Conservation (phyloP, 768 basidiomycete genomes). For the Terana coerulea region DNA sequence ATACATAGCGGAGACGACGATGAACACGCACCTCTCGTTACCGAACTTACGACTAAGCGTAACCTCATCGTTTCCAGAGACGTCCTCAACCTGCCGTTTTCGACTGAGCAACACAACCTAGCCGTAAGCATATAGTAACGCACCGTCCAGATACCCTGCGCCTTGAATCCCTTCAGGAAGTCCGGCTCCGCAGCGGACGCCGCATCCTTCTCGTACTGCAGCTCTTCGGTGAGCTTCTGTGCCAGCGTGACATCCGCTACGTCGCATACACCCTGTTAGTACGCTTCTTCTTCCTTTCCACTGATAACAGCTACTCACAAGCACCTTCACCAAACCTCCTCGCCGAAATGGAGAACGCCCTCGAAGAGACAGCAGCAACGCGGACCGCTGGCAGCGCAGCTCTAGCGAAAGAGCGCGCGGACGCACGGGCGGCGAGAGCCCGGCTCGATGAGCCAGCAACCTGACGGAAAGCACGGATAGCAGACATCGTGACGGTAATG, state of each 20-base stretch:
- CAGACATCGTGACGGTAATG: constrained; percentile 47
- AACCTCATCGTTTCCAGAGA: constrained; percentile 75
- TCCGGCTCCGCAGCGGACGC: constrained; percentile 52
- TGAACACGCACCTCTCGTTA: constrained; percentile 73
- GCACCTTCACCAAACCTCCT: constrained; percentile 39
- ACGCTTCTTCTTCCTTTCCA: neutral
- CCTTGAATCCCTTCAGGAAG: constrained; percentile 73
- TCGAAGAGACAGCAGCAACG: constrained; percentile 23
- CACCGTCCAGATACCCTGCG: constrained; percentile 77
- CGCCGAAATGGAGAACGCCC: constrained; percentile 39
- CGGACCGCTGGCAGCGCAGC: constrained; percentile 24
- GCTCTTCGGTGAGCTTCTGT: constrained; percentile 75
- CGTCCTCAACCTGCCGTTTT: constrained; percentile 68
- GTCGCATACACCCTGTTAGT: neutral
- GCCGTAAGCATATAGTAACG: constrained; percentile 21
- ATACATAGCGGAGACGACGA: neutral
- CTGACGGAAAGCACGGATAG: constrained; percentile 57
- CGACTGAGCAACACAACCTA: neutral
- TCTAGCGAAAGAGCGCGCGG: constrained; percentile 17
- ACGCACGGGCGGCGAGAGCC: constrained; percentile 25
- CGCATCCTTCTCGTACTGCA: constrained; percentile 79
- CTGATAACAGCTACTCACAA: constrained; percentile 29
- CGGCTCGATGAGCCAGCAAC: constrained; percentile 44
- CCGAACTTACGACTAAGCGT: constrained; percentile 80
- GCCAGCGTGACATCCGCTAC: constrained; percentile 72